phyloP scores from a whole-genome alignment of 345 rosid genomes.

The Heritiera fomes region DNA sequence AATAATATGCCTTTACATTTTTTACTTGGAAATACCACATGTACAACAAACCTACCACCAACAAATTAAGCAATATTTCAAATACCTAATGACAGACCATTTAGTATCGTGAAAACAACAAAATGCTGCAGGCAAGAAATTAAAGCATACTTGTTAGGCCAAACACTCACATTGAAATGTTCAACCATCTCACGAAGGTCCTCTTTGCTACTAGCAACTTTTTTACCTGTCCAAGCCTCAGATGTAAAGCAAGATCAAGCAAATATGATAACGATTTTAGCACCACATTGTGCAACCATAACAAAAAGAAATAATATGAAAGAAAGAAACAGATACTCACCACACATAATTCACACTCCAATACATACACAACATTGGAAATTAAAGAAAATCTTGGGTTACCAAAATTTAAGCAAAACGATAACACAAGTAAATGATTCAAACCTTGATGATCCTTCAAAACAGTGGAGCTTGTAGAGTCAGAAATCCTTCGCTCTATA shows the following conservation, averaged over 20 bases:
- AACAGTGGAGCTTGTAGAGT: slow-evolving; percentile 52
- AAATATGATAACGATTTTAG: background rate
- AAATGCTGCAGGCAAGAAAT: background rate
- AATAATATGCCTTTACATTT: background rate
- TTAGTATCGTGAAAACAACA: background rate
- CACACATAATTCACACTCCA: background rate
- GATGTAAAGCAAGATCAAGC: slow-evolving; percentile 15
- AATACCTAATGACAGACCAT: background rate
- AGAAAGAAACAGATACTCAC: background rate
- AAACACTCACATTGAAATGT: slow-evolving; percentile 83
- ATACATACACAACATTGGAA: background rate
- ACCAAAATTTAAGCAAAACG: background rate
- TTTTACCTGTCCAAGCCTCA: slow-evolving; percentile 65
- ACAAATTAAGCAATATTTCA: background rate
- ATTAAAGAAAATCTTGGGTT: background rate
- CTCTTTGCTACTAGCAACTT: slow-evolving; percentile 64
- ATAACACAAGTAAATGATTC: slow-evolving; percentile 10
- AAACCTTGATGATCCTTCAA: slow-evolving; percentile 77
- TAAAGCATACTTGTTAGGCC: background rate
- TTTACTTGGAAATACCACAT: background rate
- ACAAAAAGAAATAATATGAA: background rate
- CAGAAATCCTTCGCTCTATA: slow-evolving; percentile 79
- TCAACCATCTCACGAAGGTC: slow-evolving; percentile 85
- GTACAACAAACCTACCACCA: background rate
- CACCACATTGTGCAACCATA: slow-evolving; percentile 10